phyloP scores from a whole-genome alignment of 306 rosid species.

The Citrullus mucosospermus region DNA sequence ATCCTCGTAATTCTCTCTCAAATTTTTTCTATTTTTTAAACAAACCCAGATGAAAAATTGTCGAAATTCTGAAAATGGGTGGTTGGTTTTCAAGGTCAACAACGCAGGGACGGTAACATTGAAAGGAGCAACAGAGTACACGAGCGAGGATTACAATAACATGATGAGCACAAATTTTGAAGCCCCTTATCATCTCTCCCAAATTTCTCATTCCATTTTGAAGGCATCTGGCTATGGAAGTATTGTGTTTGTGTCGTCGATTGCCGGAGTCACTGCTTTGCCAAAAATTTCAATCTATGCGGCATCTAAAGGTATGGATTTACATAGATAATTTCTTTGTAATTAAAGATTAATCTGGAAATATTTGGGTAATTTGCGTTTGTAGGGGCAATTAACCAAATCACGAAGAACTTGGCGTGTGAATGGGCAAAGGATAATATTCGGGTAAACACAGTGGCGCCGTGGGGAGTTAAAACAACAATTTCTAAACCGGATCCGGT shows the following conservation, averaged over 20 bases:
- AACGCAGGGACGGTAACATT: background rate
- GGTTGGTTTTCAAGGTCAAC: background rate
- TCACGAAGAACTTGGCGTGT: slow-evolving; percentile 39
- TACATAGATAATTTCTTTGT: background rate
- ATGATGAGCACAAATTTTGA: slow-evolving; percentile 27
- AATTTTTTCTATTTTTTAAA: no score
- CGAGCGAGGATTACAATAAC: slow-evolving; percentile 14
- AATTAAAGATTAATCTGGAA: background rate
- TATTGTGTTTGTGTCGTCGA: slow-evolving; percentile 32
- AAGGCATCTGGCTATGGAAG: slow-evolving; percentile 34
- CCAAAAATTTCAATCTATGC: slow-evolving; percentile 27
- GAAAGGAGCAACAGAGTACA: background rate
- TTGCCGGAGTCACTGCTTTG: slow-evolving; percentile 28
- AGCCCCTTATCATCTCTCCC: slow-evolving; percentile 29
- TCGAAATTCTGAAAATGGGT: background rate
- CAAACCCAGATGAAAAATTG: background rate
- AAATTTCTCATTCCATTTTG: slow-evolving; percentile 31
- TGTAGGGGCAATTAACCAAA: slow-evolving; percentile 49
- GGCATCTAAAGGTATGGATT: slow-evolving; percentile 37
- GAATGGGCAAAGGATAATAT: slow-evolving; percentile 70
- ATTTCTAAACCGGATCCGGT: background rate
- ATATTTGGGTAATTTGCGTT: background rate
- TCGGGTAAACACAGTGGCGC: slow-evolving; percentile 43
- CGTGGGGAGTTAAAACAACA: slow-evolving; percentile 26
- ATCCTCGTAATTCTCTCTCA: slow-evolving; percentile 24